Percentiles rank a stretch among this genome's conserved stretches.
Evolutionary conservation across 345 rosid species (phyloP).

Genomic region (Noccaea caerulescens): DNA sequence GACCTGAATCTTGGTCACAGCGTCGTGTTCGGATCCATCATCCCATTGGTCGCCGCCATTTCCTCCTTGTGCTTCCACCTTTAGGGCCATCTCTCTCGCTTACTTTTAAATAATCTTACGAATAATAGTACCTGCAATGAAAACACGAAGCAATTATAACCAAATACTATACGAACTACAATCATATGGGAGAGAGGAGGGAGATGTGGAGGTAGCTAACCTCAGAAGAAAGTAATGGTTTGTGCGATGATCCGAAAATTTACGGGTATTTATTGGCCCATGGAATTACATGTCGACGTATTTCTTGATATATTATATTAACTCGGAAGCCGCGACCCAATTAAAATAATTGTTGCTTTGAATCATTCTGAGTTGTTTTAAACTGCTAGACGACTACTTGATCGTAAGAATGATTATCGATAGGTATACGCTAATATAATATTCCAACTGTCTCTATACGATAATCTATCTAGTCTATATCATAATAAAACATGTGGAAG

Average conservation of each 20-base stretch:
- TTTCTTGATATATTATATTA: not conserved
- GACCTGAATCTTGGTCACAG: constrained; percentile 6
- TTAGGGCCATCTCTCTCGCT: constrained; percentile 28
- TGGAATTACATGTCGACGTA: not conserved
- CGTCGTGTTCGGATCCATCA: constrained; percentile 24
- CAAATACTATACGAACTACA: not conserved
- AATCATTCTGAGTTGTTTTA: no score
- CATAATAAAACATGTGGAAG: no score
- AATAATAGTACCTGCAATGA: not conserved
- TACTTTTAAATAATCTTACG: not conserved
- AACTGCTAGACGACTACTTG: no score
- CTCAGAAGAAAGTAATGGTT: not conserved
- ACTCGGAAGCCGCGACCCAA: no score
- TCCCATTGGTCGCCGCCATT: constrained; percentile 28
- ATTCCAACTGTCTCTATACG: no score
- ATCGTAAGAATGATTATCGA: no score
- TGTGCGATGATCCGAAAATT: constrained; percentile 5
- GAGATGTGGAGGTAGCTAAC: constrained; percentile 3
- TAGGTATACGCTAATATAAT: no score
- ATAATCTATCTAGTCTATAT: no score
- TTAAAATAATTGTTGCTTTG: no score
- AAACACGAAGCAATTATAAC: not conserved
- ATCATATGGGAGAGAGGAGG: not conserved
- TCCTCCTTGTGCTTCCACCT: constrained; percentile 34
- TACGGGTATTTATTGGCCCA: constrained; percentile 20